Base-by-base conservation (phyloP, 2,329 filamentous ascomycete species). In the Aspergillus latus region DNA sequence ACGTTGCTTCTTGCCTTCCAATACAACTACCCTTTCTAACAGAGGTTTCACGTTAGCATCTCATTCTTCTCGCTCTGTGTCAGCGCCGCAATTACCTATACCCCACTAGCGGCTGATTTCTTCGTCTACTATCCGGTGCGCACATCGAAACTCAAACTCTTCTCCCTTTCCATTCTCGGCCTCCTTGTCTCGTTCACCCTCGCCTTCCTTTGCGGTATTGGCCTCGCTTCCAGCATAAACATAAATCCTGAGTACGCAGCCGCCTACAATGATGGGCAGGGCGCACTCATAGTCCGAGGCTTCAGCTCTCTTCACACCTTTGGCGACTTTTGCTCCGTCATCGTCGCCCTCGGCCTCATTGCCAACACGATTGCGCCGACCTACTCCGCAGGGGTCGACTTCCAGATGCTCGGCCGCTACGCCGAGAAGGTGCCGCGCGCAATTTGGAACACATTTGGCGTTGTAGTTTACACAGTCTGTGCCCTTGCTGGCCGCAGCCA, bases 11-110 rank as follows among this genome's bases (percentile, higher is more conserved):
- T n/a, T 29, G 15, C 8, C 3, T 16, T 4, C 8, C 13, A 11
- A 8, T 13, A 10, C 7, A n/a, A 30, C 5, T 16, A 4, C n/a
- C 4, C 21, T 21, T 21, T 21, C 59, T 58, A 26, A 55, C 37
- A 43, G 43, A 43, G 1, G 40, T 16, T 16, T n/a, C 26, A 2
- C n/a, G 48, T n/a, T 28, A 76, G 74, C 42, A 74, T 90, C 32
- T 87, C 85, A 4, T 91, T 89, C 71, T 88, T 91, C 70, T 87
- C 84, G 9, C 76, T 90, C 46, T 88, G 84, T 61, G 76, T 88
- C 10, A 85, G 85, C 21, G 82, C 83, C 1, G 83, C 84, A 6
- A 81, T 88, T 52, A 86, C 84, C 1, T 89, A 87, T 67, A 76
- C 82, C 1, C 82, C 84, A 4, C 80, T 81, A 1, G 84, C 82